Percentiles rank a stretch among this genome's conserved stretches.
These are phyloP conservation scores for Metschnikowia peoriensis DNA, from an alignment of 805 yeast genomes.

Conservation along the genomic window DNA sequence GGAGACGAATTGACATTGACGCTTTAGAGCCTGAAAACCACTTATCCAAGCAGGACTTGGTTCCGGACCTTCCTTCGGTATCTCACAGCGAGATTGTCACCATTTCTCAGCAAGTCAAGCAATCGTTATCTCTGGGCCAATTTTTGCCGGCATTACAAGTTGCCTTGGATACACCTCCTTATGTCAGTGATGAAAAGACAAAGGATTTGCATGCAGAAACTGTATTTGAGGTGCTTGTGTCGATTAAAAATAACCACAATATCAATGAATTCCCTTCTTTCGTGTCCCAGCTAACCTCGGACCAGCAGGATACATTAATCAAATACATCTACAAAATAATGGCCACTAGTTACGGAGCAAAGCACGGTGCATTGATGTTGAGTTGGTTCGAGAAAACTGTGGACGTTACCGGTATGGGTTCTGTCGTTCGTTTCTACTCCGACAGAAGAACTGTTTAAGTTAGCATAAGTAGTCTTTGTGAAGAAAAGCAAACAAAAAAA, in stretches of 20 bases:
- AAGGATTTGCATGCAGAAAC: constrained; percentile 44
- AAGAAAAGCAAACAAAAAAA: not conserved
- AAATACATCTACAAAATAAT: constrained; percentile 87
- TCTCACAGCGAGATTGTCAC: constrained; percentile 51
- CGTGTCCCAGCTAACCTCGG: constrained; percentile 55
- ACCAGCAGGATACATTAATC: constrained; percentile 72
- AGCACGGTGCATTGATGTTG: constrained; percentile 80
- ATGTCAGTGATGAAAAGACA: constrained; percentile 63
- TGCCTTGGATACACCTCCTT: constrained; percentile 75
- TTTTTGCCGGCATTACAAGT: constrained; percentile 61
- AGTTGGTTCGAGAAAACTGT: constrained; percentile 92
- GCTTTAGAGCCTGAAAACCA: constrained; percentile 81
- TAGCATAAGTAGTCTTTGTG: too few relatives aligned
- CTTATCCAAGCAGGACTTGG: constrained; percentile 60
- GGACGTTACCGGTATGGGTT: constrained; percentile 82
- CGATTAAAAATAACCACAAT: constrained; percentile 54
- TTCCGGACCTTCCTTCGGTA: constrained; percentile 49
- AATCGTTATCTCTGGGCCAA: constrained; percentile 68
- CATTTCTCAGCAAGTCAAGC: constrained; percentile 57
- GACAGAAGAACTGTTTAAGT: constrained; percentile 75
- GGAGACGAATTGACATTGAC: constrained; percentile 96
- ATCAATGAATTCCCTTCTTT: constrained; percentile 62
- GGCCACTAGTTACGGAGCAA: constrained; percentile 73
- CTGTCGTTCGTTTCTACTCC: constrained; percentile 79
- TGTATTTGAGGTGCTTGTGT: constrained; percentile 66